phyloP scores from a whole-genome alignment of 345 rosid genomes.

The Sapria himalayana region DNA sequence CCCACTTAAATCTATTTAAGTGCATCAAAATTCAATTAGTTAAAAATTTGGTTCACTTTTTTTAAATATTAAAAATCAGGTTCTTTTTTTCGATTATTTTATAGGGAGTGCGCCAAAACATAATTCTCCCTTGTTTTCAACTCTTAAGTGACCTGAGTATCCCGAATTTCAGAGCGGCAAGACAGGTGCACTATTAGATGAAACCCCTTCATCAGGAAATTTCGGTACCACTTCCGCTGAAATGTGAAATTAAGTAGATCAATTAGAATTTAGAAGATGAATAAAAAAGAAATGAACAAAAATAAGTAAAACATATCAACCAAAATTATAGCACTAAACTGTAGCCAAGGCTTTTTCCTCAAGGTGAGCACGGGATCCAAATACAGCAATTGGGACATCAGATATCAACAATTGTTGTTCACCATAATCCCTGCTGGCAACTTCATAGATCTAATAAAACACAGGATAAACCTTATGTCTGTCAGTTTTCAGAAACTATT shows the following conservation, averaged over 20 bases:
- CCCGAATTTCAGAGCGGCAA: conserved; percentile 93
- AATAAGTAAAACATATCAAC: not conserved
- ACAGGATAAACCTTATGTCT: too few species aligned
- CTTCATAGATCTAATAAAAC: conserved; percentile 66
- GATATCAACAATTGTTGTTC: conserved; percentile 27
- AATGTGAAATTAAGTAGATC: conserved; percentile 10
- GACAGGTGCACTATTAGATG: conserved; percentile 71
- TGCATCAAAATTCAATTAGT: too few species aligned
- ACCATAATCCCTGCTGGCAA: conserved; percentile 29
- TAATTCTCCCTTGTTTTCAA: too few species aligned
- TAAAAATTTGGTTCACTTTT: too few species aligned
- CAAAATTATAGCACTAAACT: conserved; percentile 26
- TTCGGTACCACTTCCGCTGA: conserved; percentile 98
- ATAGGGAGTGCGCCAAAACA: too few species aligned
- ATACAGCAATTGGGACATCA: conserved; percentile 61
- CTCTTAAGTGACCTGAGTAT: conserved; percentile 97
- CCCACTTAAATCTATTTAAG: too few species aligned
- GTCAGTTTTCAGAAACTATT: too few species aligned
- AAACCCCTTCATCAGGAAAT: conserved; percentile 91
- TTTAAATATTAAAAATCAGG: not conserved
- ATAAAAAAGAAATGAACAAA: not conserved
- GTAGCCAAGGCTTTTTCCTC: conserved; percentile 90
- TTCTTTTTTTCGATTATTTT: too few species aligned
- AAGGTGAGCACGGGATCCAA: conserved; percentile 98
- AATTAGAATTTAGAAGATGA: conserved; percentile 6